Evolutionary conservation across 768 basidiomycete species (phyloP), one percentile per base, ranked within the genome.

Genomic region (Leccinum variicolor): DNA sequence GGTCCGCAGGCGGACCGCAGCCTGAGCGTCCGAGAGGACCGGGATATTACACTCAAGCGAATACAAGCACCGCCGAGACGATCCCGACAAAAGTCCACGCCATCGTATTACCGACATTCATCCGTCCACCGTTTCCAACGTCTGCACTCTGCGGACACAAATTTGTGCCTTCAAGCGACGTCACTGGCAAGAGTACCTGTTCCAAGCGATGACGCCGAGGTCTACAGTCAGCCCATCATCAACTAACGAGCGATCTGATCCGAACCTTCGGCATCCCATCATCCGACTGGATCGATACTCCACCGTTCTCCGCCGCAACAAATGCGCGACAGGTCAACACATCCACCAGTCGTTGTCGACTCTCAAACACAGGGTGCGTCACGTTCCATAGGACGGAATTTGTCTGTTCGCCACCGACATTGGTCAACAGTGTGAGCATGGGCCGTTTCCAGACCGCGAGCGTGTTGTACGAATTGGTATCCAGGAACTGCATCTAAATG

Each of bases 371-470:
- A 2, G 76, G 60, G n/a, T 70, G 66, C 5, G 73, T 74, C 36
- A 83, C 74, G 21, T 66, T 76, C 82, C 82, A 85, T 25, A 58
- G 67, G 25, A 70, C 66, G 10, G 63, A 54, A 5, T 67, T 65
- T 14, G 70, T 64, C n/a, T 73, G 72, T 48, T 66, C 58, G 52
- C 66, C 74, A 33, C 84, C 85, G 36, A 73, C 65, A 69, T 86
- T 86, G 4, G 85, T 81, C 59, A 86, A 65, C 33, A 86, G 77
- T 6, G 80, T 71, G 46, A 85, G 76, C 59, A 87, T 67, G 1
- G 85, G 84, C 0, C 78, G 76, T 62, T 86, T 86, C 39, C 75
- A 83, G 34, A 85, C 66, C 2, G 74, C 79, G 29, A 86, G 66
- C 0, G 76, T 70, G 52, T 76, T 72, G 4, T 72, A 58, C 31